A percentile compares a stretch with the other conserved stretches of the same genome.
These are phyloP conservation scores for Dissoconium aciculare DNA, from an alignment of 2,329 filamentous ascomycete genomes.

Conservation along the genomic window DNA sequence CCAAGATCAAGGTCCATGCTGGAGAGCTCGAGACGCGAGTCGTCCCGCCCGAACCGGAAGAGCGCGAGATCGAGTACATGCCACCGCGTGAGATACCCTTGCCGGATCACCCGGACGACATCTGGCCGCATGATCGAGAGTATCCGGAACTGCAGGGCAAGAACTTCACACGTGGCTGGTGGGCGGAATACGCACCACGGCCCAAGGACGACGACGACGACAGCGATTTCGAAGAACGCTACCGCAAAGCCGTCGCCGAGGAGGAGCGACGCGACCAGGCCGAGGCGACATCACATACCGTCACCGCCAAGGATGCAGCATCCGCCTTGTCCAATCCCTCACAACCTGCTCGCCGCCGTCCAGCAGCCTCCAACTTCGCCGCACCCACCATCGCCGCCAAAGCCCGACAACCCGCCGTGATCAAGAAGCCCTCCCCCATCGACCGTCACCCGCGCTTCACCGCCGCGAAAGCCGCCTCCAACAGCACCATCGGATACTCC, in stretches of 20 bases:
- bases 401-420: slow-evolving; percentile 24
- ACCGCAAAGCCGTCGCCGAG: slow-evolving; percentile 12
- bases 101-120: slow-evolving; percentile 22
- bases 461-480: slow-evolving; percentile 52
- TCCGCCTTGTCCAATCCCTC: slow-evolving; percentile 27
- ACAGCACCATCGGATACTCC: slow-evolving; percentile 72
- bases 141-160: slow-evolving; percentile 32
- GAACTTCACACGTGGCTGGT: slow-evolving; percentile 39
- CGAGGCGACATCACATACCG: slow-evolving; percentile 12
- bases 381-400: slow-evolving; percentile 27
- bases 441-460: slow-evolving; percentile 41
- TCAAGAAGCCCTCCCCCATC: slow-evolving; percentile 29
- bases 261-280: slow-evolving; percentile 3
- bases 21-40: slow-evolving; percentile 20
- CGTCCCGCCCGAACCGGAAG: slow-evolving; percentile 25
- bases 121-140: slow-evolving; percentile 15
- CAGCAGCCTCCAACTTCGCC: slow-evolving; percentile 25
- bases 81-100: slow-evolving; percentile 50
- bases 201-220: slow-evolving; percentile 49
- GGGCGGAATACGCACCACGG: slow-evolving; percentile 34
- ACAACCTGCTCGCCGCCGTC: slow-evolving; percentile 21
- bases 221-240: slow-evolving; percentile 50
- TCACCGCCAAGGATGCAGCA: slow-evolving; percentile 39
- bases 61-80: slow-evolving; percentile 79
- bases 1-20: slow-evolving; percentile 48